Percentiles rank a stretch among this genome's conserved stretches.
Evolutionary conservation across 495 filamentous ascomycete species (phyloP).

Genomic region (Niebla homalea): DNA sequence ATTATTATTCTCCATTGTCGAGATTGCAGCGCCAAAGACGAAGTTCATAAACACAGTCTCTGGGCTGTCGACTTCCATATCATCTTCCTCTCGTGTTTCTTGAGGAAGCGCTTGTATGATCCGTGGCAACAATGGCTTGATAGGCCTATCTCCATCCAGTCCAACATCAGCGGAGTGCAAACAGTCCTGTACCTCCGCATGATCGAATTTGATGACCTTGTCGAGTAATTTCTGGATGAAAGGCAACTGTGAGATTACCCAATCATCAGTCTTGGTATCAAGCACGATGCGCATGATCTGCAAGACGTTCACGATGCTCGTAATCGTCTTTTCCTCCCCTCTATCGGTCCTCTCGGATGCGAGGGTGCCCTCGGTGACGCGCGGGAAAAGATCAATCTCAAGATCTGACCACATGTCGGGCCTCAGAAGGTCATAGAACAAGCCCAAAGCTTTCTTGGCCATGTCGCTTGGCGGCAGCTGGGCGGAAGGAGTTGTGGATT

Average conservation of each 20-base stretch:
- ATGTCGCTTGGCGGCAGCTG: conserved; percentile 54
- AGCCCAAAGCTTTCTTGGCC: conserved; percentile 64
- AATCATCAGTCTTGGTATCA: conserved; percentile 74
- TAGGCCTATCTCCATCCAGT: conserved; percentile 44
- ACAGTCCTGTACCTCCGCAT: conserved; percentile 82
- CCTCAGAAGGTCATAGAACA: conserved; percentile 78
- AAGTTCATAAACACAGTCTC: conserved; percentile 71
- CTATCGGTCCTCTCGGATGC: conserved; percentile 54
- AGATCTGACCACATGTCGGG: conserved; percentile 85
- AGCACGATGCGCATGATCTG: conserved; percentile 82
- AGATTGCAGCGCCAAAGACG: conserved; percentile 64
- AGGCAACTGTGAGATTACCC: conserved; percentile 64
- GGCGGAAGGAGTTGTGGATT: conserved; percentile 30
- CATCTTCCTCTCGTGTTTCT: conserved; percentile 75
- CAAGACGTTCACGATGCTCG: conserved; percentile 78
- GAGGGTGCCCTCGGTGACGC: conserved; percentile 72
- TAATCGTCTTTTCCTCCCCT: conserved; percentile 57
- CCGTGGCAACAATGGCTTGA: conserved; percentile 60
- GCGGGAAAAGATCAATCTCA: conserved; percentile 80
- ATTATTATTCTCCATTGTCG: conserved; percentile 56
- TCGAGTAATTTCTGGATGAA: conserved; percentile 79
- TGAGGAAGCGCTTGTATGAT: conserved; percentile 86
- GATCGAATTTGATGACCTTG: conserved; percentile 75
- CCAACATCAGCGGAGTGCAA: conserved; percentile 58
- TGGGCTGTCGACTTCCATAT: conserved; percentile 64